Base-by-base conservation (phyloP, 2,329 filamentous ascomycete species). In the Hypoxylon sp. region DNA sequence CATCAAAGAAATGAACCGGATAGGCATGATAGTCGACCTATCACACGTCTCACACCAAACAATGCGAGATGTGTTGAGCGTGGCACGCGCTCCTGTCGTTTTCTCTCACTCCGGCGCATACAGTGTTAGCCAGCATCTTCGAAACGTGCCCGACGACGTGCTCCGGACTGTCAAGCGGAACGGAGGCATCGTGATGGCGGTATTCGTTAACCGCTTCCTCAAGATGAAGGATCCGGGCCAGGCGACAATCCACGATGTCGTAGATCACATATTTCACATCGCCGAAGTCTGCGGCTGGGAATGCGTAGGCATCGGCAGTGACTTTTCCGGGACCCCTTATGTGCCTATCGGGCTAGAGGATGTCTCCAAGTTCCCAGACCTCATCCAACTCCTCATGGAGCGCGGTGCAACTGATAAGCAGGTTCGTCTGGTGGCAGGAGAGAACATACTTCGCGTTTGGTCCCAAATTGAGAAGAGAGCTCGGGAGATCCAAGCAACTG, bases 131-230 rank as follows among this genome's bases (percentile, higher is more conserved):
- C 48, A 68, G 6, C 72, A 76, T 57, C 64, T 70, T 4, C 71
- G 77, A 3, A 76, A 79, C 40, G 76, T 77, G 0, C 75, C 77
- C 1, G 76, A 79, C 46, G 74, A 76, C 46, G 71, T 79, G 2
- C 63, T 79, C 2, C 61, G 68, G 6, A 55, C 59, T 2, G 60
- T 79, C 0, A 72, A 70, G 23, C 55, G 66, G 1, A 79, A 78
- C 18, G 66, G 70, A 1, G 76, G 77, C 0, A 69, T 79, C 5
- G 66, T 78, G 8, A 79, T 78, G 76, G 69, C 73, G 0, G 70
- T 71, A 0, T 77, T 78, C 38, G 67, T 76, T 17, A 72, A 72
- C n/a, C 69, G 72, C 8, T 73, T 73, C 48, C 62, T 67, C 48
- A 74, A 64, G 50, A 66, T 70, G 53, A 72, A 62, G 61, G 69